These are phyloP conservation scores for Tulasnella sp. DNA, from an alignment of 768 basidiomycete genomes.

Conservation along the genomic window DNA sequence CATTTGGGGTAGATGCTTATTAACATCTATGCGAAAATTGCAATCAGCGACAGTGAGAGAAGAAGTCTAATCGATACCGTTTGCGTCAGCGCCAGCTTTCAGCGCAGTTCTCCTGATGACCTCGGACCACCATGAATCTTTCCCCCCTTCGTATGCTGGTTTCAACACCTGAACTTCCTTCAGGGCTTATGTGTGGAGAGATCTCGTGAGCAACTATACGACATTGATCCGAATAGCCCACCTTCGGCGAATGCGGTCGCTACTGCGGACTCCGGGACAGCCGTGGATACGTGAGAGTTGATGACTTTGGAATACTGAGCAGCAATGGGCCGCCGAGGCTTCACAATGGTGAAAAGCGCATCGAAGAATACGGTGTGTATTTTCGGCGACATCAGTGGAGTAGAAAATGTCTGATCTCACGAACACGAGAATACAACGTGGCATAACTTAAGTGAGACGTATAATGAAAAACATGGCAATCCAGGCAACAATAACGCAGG, in stretches of 20 bases:
- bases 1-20: slow-evolving; percentile 47
- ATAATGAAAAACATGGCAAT: slow-evolving; percentile 59
- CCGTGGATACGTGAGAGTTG: slow-evolving; percentile 52
- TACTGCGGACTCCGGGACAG: slow-evolving; percentile 45
- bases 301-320: slow-evolving; percentile 61
- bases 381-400: slow-evolving; percentile 13
- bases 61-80: slow-evolving; percentile 35
- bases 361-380: slow-evolving; percentile 62
- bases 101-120: slow-evolving; percentile 67
- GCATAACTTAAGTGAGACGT: slow-evolving; percentile 41
- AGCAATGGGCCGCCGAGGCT: slow-evolving; percentile 58
- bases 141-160: slow-evolving; percentile 45
- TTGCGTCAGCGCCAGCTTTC: slow-evolving; percentile 59
- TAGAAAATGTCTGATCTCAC: not conserved
- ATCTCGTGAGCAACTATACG: not conserved
- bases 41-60: not conserved
- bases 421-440: not conserved
- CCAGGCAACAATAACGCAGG: slow-evolving; percentile 59
- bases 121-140: slow-evolving; percentile 63
- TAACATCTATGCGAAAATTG: slow-evolving; percentile 39
- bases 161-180: slow-evolving; percentile 48
- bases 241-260: slow-evolving; percentile 46
- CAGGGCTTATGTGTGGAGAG: slow-evolving; percentile 29
- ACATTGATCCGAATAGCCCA: not conserved
- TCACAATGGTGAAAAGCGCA: slow-evolving; percentile 64